Conservation (phyloP, 1,139 yeast genomes). For the Lodderomyces jiufengensis region DNA sequence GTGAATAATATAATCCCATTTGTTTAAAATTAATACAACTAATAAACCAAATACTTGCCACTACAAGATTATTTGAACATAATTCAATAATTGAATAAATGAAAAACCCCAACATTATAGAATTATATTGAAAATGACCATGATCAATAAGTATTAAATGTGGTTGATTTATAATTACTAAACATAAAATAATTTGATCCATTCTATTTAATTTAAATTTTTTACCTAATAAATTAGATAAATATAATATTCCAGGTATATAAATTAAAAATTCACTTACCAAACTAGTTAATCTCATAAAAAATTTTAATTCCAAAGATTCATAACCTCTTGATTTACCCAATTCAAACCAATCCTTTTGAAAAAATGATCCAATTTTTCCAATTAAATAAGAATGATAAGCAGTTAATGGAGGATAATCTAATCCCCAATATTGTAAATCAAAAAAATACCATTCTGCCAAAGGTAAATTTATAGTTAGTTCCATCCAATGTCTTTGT, state of each 20-base stretch:
- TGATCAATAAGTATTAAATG: conserved; percentile 83
- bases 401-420: conserved; percentile 96
- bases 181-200: conserved; percentile 72
- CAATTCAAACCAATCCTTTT: conserved; percentile 73
- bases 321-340: conserved; percentile 75
- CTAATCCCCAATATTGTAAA: conserved; percentile 91
- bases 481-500: conserved; percentile 96
- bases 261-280: conserved; percentile 70
- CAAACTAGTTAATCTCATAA: conserved; percentile 78
- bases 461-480: conserved; percentile 74
- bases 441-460: conserved; percentile 86
- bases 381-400: conserved; percentile 86
- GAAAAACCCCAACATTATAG: conserved; percentile 88
- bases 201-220: conserved; percentile 52
- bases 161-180: conserved; percentile 78
- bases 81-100: conserved; percentile 66
- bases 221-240: conserved; percentile 65
- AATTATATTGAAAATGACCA: conserved; percentile 94
- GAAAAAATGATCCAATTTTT: conserved; percentile 58
- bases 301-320: conserved; percentile 61
- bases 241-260: conserved; percentile 75
- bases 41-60: conserved; percentile 81
- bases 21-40: conserved; percentile 82
- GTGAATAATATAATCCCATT: conserved; percentile 92
- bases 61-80: conserved; percentile 55